phyloP scores from a whole-genome alignment of 2,329 filamentous ascomycete species.

The Fusarium keratoplasticum region DNA sequence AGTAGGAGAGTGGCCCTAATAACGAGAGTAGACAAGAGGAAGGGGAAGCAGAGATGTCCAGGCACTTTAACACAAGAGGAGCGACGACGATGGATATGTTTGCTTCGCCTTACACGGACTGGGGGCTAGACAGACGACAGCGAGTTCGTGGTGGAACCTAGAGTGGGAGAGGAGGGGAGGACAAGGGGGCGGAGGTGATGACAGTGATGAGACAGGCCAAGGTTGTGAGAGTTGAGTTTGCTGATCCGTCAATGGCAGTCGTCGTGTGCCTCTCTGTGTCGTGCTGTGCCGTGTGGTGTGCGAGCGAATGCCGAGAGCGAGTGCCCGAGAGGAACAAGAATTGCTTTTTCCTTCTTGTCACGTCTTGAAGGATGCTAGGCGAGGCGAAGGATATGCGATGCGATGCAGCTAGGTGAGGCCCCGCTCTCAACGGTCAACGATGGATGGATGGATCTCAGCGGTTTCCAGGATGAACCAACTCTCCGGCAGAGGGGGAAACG shows the following conservation, averaged over 20 bases:
- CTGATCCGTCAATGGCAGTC: background rate
- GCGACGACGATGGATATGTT: slow-evolving; percentile 41
- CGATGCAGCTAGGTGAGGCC: slow-evolving; percentile 21
- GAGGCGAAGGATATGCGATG: slow-evolving; percentile 18
- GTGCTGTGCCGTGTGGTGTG: background rate
- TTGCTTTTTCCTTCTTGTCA: slow-evolving; percentile 28
- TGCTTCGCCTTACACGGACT: slow-evolving; percentile 45
- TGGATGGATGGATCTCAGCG: background rate
- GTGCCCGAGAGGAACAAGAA: slow-evolving; percentile 1
- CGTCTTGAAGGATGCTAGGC: slow-evolving; percentile 5
- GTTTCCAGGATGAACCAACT: slow-evolving; percentile 9
- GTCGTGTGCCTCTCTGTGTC: background rate
- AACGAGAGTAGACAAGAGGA: slow-evolving; percentile 4
- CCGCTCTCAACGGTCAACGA: slow-evolving; percentile 32
- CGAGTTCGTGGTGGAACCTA: slow-evolving; percentile 43
- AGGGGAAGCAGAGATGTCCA: slow-evolving; percentile 12
- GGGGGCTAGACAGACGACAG: slow-evolving; percentile 41
- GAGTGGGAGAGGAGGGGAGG: slow-evolving; percentile 40
- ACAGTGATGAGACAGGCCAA: slow-evolving; percentile 37
- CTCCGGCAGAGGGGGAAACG: background rate
- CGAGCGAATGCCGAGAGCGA: background rate
- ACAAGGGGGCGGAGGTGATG: slow-evolving; percentile 39
- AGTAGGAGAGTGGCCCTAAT: slow-evolving; percentile 2
- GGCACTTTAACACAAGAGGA: slow-evolving; percentile 28
- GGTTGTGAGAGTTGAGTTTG: slow-evolving; percentile 18